Percentiles rank a stretch among this genome's conserved stretches.
Evolutionary conservation across 2,329 filamentous ascomycete genomes (phyloP).

Genomic region (Verticillium alfalfae): DNA sequence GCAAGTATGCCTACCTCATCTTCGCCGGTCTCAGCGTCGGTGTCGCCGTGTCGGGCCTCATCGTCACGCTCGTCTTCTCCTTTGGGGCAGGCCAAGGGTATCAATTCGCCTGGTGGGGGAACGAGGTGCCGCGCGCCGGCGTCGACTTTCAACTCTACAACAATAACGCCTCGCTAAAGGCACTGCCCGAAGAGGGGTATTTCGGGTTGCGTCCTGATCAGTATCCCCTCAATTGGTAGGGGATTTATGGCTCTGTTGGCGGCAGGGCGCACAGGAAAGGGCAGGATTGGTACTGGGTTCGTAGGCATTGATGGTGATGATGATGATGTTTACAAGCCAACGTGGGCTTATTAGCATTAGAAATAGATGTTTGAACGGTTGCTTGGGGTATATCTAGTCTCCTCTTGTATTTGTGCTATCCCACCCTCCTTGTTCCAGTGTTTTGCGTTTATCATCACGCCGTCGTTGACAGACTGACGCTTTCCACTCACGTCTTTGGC

Average conservation of each 20-base stretch:
- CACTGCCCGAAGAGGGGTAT: constrained; percentile 7
- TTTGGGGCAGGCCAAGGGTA: constrained; percentile 12
- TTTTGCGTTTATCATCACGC: no score
- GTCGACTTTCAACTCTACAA: constrained; percentile 14
- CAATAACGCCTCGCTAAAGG: constrained; percentile 8
- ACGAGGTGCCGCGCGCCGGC: constrained; percentile 17
- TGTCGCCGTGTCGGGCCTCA: constrained; percentile 32
- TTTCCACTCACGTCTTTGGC: no score
- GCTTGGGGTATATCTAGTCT: no score
- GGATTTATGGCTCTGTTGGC: not conserved
- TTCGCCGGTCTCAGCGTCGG: constrained; percentile 35
- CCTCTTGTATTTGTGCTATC: no score
- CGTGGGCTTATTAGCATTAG: no score
- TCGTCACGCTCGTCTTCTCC: constrained; percentile 27
- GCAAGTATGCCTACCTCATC: constrained; percentile 41
- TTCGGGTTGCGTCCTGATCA: constrained; percentile 9
- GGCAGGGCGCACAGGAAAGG: not conserved
- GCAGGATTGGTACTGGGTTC: no score
- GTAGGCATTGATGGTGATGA: no score
- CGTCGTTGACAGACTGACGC: no score
- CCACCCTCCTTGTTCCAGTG: no score
- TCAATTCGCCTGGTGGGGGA: constrained; percentile 40
- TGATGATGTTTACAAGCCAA: no score
- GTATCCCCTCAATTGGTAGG: constrained; percentile 10
- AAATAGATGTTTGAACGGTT: no score